Conservation (phyloP, 106 monocot genomes). For the Acorus calamus region DNA sequence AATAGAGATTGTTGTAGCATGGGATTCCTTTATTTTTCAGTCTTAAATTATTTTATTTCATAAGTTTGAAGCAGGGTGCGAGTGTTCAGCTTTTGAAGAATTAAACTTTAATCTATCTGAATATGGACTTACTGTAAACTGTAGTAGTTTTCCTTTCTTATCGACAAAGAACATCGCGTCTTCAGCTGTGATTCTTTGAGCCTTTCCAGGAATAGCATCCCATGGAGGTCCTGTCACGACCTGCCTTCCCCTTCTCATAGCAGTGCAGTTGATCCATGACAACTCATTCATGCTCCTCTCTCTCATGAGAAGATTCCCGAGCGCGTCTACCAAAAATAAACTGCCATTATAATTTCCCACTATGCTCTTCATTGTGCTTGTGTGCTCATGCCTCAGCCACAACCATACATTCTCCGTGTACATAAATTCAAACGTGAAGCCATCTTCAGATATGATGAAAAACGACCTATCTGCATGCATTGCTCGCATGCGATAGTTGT, state of each 20-base stretch:
- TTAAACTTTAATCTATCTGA: no score
- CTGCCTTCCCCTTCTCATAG: slow-evolving; percentile 57
- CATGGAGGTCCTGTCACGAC: slow-evolving; percentile 76
- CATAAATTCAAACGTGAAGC: slow-evolving; percentile 56
- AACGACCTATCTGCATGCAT: slow-evolving; percentile 72
- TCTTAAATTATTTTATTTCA: neutral
- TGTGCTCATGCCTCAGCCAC: slow-evolving; percentile 75
- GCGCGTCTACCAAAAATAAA: slow-evolving; percentile 58
- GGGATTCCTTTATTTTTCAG: no score
- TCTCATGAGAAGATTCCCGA: slow-evolving; percentile 58
- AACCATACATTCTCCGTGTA: slow-evolving; percentile 44
- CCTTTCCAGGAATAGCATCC: slow-evolving; percentile 47
- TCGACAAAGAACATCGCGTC: slow-evolving; percentile 80
- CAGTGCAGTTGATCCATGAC: slow-evolving; percentile 76
- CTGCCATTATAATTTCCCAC: slow-evolving; percentile 82
- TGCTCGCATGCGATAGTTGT: slow-evolving; percentile 58
- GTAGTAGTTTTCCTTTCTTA: slow-evolving; percentile 67
- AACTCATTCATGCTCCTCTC: slow-evolving; percentile 64
- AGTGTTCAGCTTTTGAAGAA: no score
- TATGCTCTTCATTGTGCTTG: slow-evolving; percentile 42
- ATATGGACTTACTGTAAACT: slow-evolving; percentile 51
- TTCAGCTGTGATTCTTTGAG: slow-evolving; percentile 32
- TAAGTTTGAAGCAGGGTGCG: neutral
- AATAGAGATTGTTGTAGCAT: no score
- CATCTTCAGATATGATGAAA: slow-evolving; percentile 55